Evolutionary conservation across 495 filamentous ascomycete genomes (phyloP), one percentile per base, ranked within the genome.

Genomic region (Xylaria acuta): DNA sequence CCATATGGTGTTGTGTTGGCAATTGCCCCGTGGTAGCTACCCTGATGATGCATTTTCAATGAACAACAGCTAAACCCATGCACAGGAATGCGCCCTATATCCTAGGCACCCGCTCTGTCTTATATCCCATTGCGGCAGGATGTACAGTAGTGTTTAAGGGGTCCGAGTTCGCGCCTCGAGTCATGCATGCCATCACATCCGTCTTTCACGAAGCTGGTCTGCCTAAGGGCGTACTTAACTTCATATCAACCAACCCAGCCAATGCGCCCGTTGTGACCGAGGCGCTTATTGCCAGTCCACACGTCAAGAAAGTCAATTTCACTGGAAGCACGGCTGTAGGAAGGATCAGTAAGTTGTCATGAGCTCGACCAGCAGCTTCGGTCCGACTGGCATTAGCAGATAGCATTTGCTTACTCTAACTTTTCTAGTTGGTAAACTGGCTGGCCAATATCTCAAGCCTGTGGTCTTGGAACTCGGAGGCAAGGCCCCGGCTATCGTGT

Each of bases 1-100:
- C 94, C 94, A 5, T 94, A 89, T 74, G 94, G 94, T 25, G 93
- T 96, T 34, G 82, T 95, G 2, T 83, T 97, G 18, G 90, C 88
- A 38, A 93, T 97, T 80, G 94, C 93, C 25, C 94, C 95, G 38
- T 97, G 95, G 93, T 93, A 84, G 81, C 67, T 69, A 47, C 34
- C 5, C 25, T 53, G 41, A n/a, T n/a, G n/a, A 63, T 49, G 18
- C 22, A 36, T 32, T 43, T 22, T 8, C 49, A 30, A 53, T 53
- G 7, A 9, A 54, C 58, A 18, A 4, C 2, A 3, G 56, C 69
- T 64, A 82, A 81, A 68, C 78, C 81, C 16, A 83, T 73, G 72
- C 58, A 25, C 73, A 92, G 91, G 88, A 95, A 95, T 74, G 92
- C 90, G 1, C 91, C 93, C 11, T 90, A 89, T 72, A 90, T 94